phyloP scores from a whole-genome alignment of 352 stramenopile species.

The Saprolegnia parasitica region DNA sequence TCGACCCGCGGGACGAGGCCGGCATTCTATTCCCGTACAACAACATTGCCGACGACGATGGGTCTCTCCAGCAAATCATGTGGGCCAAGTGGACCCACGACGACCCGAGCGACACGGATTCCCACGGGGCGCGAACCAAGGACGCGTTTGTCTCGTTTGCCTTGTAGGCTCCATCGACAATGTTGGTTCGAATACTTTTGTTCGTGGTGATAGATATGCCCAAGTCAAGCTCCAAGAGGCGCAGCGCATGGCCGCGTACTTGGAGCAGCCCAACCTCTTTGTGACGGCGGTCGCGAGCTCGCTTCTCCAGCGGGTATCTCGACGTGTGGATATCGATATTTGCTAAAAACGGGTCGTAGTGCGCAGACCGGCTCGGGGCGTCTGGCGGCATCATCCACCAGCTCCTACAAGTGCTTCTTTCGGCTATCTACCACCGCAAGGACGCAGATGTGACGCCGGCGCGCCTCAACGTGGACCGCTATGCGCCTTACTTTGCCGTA shows the following conservation, averaged over 20 bases:
- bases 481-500: slow-evolving; percentile 60
- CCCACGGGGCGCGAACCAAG: not conserved
- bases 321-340: not conserved
- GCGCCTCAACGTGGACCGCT: slow-evolving; percentile 35
- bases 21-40: slow-evolving; percentile 22
- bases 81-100: slow-evolving; percentile 16
- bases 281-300: slow-evolving; percentile 66
- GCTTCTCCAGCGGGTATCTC: slow-evolving; percentile 44
- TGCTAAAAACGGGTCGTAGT: not conserved
- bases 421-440: slow-evolving; percentile 16
- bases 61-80: slow-evolving; percentile 19
- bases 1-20: slow-evolving; percentile 13
- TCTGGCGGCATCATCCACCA: slow-evolving; percentile 15
- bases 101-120: not conserved
- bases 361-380: slow-evolving; percentile 22
- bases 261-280: slow-evolving; percentile 71
- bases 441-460: not conserved
- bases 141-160: slow-evolving; percentile 25
- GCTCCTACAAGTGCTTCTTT: slow-evolving; percentile 8
- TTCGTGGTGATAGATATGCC: slow-evolving; percentile 7
- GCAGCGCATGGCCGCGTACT: slow-evolving; percentile 63
- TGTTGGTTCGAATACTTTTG: no score
- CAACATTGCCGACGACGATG: slow-evolving; percentile 23
- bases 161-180: not conserved
- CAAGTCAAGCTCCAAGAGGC: slow-evolving; percentile 78